phyloP scores from a whole-genome alignment of 164 flowering plant genomes.

The Stephania cephalantha region DNA sequence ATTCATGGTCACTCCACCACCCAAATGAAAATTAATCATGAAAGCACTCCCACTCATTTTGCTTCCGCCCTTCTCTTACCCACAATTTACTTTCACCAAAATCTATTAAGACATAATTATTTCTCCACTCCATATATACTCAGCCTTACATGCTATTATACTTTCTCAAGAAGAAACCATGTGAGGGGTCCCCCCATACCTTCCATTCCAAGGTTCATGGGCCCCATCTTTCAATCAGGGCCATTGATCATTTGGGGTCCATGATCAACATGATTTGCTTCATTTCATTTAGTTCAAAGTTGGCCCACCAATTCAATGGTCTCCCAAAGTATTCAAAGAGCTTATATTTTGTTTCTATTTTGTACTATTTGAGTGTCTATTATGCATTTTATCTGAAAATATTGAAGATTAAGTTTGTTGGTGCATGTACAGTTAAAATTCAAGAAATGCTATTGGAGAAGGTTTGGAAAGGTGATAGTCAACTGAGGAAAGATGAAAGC shows the following conservation, averaged over 20 bases:
- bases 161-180: background rate
- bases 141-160: background rate
- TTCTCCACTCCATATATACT: background rate
- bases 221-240: background rate
- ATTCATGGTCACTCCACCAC: slow-evolving; percentile 12
- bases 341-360: background rate
- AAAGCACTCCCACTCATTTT: slow-evolving; percentile 10
- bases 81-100: background rate
- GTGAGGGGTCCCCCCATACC: background rate
- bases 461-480: background rate
- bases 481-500: background rate
- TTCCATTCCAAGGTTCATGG: background rate
- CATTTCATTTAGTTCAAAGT: background rate
- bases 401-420: background rate
- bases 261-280: background rate
- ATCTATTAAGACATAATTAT: slow-evolving; percentile 5
- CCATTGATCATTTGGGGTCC: background rate
- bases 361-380: background rate
- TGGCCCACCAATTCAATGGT: background rate
- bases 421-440: background rate
- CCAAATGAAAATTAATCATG: slow-evolving; percentile 16
- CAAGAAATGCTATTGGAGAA: background rate
- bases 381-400: background rate
- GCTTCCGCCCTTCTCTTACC: background rate
- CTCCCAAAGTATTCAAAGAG: background rate